Base-by-base conservation (phyloP, 768 basidiomycete species). In the Podaxis carcinomalis region DNA sequence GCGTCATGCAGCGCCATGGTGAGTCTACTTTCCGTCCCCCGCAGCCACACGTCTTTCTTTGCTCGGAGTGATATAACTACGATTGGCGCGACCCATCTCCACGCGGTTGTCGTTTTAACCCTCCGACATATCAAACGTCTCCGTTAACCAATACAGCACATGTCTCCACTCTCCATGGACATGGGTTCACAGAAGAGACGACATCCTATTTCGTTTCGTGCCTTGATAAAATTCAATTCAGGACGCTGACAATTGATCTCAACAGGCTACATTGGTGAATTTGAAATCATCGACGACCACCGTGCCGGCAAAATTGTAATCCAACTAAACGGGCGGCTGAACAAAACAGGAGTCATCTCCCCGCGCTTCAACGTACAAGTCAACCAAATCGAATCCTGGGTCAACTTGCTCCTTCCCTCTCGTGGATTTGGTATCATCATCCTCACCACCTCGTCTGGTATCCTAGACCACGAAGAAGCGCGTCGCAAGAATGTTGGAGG, bases 291-390 rank as follows among this genome's bases (percentile, higher is more conserved):
- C 73, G 97, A 99, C 70, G 97, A 99, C 80, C 97, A 98, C 77
- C 95, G 96, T 63, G 88, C 93, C 5, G 94, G 94, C 70, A 99
- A 98, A 80, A 93, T 99, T 66, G 95, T 99, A 70, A 85, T 98
- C 69, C 95, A 99, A 79, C 88, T 99, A 61, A 99, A 97, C 72
- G 97, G 97, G 50, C 92, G 94, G 63, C 85, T 99, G 69, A 99
- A 99, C 85, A 99, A 99, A 82, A 90, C 89, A n/a, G 97, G 96
- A 68, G 96, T 99, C 73, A 98, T 98, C 78, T 98, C 95, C n/a
- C 95, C 96, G 47, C 91, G 97, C 57, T 98, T 93, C 86, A 98
- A 98, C 78, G 86, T 98, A 68, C 92, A 95, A 73, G 89, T 92
- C 64, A 87, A 76, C 69, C 89, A 95, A 73, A 97, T 98, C 70